Evolutionary conservation across 345 rosid genomes (phyloP), one percentile per base, ranked within the genome.

Genomic region (Xanthoceras sorbifolium): DNA sequence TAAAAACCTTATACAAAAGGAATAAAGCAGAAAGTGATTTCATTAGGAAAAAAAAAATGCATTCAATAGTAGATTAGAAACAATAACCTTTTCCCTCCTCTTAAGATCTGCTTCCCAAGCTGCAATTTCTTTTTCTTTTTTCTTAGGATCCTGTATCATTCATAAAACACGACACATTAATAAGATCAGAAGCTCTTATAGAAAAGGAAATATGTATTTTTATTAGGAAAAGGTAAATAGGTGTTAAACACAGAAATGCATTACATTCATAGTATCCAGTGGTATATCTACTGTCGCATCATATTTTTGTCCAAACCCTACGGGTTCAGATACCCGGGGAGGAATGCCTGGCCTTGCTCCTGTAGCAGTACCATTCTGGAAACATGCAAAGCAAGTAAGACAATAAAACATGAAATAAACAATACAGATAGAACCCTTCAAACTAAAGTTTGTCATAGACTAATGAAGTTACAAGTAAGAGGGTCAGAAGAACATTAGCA

Each of bases 201-300:
- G 9, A 0, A 46, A 71, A 60, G 14, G 34, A 29, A 40, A 59
- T 18, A 54, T 63, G 10, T 2, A 67, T 9, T n/a, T 57, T 23
- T 0, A 57, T 22, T n/a, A 22, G 28, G 62, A 2, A 0, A 46
- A 71, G 55, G 28, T 25, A 40, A 31, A 59, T 18, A 54, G 57
- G 10, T 1, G 57, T 17, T 63, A 71, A 10, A 44, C 59, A 66
- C 29, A 40, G 57, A 15, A 72, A 64, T 68, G n/a, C 50, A 73
- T 86, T 89, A 94, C 98, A 76, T 89, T 94, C 85, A 89, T 80
- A 26, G 87, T 81, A 86, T 91, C 96, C 59, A 97, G 81, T 29
- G 99, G 98, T 75, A 97, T 92, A 80, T 97, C 97, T 28, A 90
- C 96, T 0, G 98, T 92, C 4, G 97, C 98, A 75, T 88, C 97